phyloP scores from a whole-genome alignment of 257 asterid genomes.

The Capsicum rhomboideum region DNA sequence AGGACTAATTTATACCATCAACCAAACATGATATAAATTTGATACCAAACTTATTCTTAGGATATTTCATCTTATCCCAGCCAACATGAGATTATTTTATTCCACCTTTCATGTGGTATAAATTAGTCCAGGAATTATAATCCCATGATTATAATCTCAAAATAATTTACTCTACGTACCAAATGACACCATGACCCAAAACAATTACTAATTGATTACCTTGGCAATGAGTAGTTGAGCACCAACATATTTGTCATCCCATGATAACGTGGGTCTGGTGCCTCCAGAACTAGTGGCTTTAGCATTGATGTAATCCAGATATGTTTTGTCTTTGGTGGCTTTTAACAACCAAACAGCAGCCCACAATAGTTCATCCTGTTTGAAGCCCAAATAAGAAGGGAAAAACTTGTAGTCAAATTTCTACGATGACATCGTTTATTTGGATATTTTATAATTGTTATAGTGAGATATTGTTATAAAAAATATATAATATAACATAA shows the following conservation, averaged over 20 bases:
- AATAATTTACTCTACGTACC: no score
- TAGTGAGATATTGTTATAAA: no score
- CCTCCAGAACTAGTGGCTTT: constrained; percentile 27
- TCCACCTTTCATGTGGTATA: no score
- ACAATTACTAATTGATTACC: constrained; percentile 32
- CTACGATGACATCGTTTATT: not conserved
- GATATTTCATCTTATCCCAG: no score
- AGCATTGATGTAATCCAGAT: constrained; percentile 9
- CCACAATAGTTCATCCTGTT: constrained; percentile 64
- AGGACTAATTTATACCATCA: no score
- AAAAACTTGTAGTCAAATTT: not conserved
- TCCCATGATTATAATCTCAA: no score
- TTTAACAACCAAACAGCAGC: constrained; percentile 54
- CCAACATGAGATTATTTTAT: no score
- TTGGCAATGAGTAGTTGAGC: constrained; percentile 40
- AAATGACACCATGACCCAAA: no score
- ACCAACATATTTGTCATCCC: constrained; percentile 64
- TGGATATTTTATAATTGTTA: not conserved
- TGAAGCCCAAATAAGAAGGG: not conserved
- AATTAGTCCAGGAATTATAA: no score
- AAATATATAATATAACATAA: no score
- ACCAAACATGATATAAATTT: no score
- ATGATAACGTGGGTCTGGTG: constrained; percentile 35
- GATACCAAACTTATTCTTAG: no score
- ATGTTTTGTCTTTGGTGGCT: constrained; percentile 32